A percentile compares a stretch with the other conserved stretches of the same genome.
These are phyloP conservation scores for Mollisiaceae sp. DNA, from an alignment of 2,329 filamentous ascomycete species.

Conservation along the genomic window DNA sequence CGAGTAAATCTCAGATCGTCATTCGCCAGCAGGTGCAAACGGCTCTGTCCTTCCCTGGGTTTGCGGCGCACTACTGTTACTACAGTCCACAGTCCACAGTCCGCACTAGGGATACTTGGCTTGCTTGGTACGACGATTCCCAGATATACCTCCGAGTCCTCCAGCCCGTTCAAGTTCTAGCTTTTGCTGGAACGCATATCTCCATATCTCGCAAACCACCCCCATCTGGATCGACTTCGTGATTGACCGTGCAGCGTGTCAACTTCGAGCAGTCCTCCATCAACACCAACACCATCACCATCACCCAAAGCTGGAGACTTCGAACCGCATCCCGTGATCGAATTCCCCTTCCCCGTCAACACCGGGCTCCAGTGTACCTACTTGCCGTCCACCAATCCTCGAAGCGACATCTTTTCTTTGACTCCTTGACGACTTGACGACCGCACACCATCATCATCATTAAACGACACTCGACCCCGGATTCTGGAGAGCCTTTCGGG, in stretches of 20 bases:
- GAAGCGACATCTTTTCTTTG: neutral
- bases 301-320: neutral
- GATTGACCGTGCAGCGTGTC: neutral
- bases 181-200: neutral
- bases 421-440: too few species aligned
- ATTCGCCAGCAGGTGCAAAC: conserved; percentile 6
- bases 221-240: neutral
- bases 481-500: neutral
- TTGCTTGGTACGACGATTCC: neutral
- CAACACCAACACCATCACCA: too few species aligned
- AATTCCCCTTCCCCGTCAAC: conserved; percentile 1
- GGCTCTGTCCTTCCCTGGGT: conserved; percentile 8
- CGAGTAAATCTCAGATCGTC: conserved; percentile 20
- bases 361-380: neutral
- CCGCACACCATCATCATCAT: neutral
- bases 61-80: conserved; percentile 7
- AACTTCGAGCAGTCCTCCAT: neutral
- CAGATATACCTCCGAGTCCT: conserved; percentile 10
- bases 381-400: neutral
- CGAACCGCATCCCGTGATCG: conserved; percentile 2
- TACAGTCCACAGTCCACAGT: too few species aligned
- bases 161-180: neutral
- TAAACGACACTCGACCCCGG: neutral
- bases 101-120: neutral
- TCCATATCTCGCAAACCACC: neutral